Base-by-base conservation (phyloP, 2,329 filamentous ascomycete genomes). In the Mollisia scopiformis region DNA sequence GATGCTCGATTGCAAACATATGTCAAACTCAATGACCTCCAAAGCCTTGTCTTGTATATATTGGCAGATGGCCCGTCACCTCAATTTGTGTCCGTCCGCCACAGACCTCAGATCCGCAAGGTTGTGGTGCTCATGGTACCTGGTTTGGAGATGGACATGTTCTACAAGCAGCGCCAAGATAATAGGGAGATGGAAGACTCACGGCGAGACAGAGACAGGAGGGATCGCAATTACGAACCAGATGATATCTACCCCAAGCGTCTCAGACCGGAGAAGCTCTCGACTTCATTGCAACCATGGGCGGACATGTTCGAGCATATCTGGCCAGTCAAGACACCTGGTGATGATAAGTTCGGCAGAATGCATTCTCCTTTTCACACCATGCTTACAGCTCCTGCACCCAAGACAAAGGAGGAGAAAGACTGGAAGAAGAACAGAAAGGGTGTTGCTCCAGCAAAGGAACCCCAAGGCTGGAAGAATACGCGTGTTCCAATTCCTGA, bases 81-180 rank as follows among this genome's bases (percentile, higher is more conserved):
- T 14, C 84, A 88, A 68, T 90, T 88, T 85, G 80, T 90, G 47
- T 81, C 83, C 47, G 81, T 90, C 52, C 79, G 79, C 61, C 83
- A 90, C 69, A 81, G 88, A 49, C 82, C 84, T 6, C 80, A 87
- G 61, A 87, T 90, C 68, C 80, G 86, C 65, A 96, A 95, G 77
- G 89, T 96, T 30, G 93, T 98, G 30, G 85, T 91, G 41, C 79
- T 99, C 66, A 94, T 97, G 90, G 88, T 97, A 11, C 95, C 95
- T 11, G 95, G 95, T 0, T 78, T 99, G 25, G 94, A 98, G 73
- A 85, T 92, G 70, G 90, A 87, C 64, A 95, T 98, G 90, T 96
- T 98, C 77, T 86, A 90, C 74, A 59, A 62, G 52, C 51, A 28
- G 57, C 60, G 27, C 51, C 8, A 57, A 27, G 39, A n/a, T 35